Percentiles rank a stretch among this genome's conserved stretches.
Conservation (phyloP, 1,284 basidiomycete species). For the Rhodotorula sp. region DNA sequence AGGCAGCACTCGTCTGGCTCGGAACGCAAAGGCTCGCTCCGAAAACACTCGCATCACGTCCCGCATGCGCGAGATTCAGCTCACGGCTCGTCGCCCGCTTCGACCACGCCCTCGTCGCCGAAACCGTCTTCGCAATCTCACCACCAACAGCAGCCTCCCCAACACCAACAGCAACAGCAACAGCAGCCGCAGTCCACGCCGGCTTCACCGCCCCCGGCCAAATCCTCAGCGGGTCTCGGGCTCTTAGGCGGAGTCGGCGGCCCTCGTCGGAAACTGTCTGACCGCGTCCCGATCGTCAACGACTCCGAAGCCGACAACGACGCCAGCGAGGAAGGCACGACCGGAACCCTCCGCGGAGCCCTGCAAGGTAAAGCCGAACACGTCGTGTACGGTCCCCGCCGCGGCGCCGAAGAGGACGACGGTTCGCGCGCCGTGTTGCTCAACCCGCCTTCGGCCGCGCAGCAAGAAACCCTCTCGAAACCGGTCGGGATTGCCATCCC, state of each 20-base stretch:
- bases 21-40: neutral
- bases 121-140: neutral
- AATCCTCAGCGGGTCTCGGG: neutral
- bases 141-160: neutral
- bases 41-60: neutral
- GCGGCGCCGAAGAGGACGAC: conserved; percentile 4
- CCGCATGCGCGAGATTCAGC: neutral
- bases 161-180: neutral
- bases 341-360: conserved; percentile 30
- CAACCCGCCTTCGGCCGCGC: neutral
- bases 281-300: conserved; percentile 25
- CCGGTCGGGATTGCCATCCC: conserved; percentile 29
- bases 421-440: neutral
- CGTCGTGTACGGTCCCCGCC: conserved; percentile 40
- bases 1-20: conserved; percentile 5
- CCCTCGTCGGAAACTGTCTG: conserved; percentile 16
- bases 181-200: neutral
- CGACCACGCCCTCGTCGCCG: neutral
- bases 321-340: conserved; percentile 6
- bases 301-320: conserved; percentile 22
- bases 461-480: conserved; percentile 2
- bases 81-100: neutral
- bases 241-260: neutral
- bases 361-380: conserved; percentile 42
- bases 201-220: neutral